A percentile compares a stretch with the other conserved stretches of the same genome.
Evolutionary conservation across 306 rosid species (phyloP).

Genomic region (Mucuna pruriens): DNA sequence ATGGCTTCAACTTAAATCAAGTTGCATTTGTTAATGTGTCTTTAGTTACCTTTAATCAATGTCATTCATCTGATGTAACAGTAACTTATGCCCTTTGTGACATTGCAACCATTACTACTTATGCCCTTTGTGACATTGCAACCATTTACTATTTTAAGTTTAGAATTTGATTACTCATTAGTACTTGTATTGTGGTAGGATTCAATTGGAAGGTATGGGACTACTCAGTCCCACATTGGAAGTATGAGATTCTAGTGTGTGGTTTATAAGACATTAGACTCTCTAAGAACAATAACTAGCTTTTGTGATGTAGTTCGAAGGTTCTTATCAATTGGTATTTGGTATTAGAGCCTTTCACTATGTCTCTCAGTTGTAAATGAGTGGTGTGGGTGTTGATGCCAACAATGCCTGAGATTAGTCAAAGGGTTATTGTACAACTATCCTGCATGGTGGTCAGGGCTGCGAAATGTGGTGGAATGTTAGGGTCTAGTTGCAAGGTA

Average conservation of each 20-base stretch:
- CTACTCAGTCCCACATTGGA: not conserved
- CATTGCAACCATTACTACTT: constrained; percentile 2
- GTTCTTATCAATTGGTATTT: not conserved
- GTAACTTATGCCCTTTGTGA: not conserved
- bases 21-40: not conserved
- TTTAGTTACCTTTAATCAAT: constrained; percentile 14
- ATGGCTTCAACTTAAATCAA: constrained; percentile 18
- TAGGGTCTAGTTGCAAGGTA: not conserved
- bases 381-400: not conserved
- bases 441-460: too few relatives aligned
- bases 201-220: not conserved
- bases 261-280: not conserved
- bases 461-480: not conserved
- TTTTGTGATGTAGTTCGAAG: not conserved
- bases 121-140: constrained; percentile 16
- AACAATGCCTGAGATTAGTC: not conserved
- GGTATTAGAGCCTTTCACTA: not conserved
- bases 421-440: not conserved
- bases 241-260: not conserved
- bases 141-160: not conserved
- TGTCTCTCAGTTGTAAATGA: not conserved
- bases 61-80: not conserved
- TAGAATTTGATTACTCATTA: constrained; percentile 6
- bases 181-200: not conserved
- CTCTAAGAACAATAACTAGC: not conserved